These are phyloP conservation scores for Logfia minima DNA, from an alignment of 129 eudicot genomes.

Conservation along the genomic window DNA sequence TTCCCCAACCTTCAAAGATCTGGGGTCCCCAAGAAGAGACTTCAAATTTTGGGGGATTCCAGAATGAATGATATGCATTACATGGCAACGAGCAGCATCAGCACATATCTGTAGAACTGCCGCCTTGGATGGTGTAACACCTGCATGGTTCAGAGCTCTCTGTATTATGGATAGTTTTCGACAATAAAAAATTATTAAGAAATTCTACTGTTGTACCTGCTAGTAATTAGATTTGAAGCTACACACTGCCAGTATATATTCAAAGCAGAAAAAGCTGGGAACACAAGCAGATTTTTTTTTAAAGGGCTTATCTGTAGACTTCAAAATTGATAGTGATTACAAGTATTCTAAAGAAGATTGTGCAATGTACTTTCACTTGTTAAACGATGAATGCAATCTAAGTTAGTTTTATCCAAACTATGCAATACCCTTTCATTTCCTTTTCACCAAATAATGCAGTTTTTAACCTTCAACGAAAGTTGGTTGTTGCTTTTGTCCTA, in stretches of 20 bases:
- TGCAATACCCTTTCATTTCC: no score
- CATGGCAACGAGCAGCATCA: constrained; percentile 54
- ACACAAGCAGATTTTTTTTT: neutral
- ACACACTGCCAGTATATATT: neutral
- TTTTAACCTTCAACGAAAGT: no score
- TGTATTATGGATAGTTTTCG: neutral
- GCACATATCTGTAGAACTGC: constrained; percentile 91
- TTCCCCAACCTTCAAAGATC: constrained; percentile 51
- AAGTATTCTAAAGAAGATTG: neutral
- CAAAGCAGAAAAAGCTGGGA: neutral
- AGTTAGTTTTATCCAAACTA: no score
- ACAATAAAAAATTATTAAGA: neutral
- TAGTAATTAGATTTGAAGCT: neutral
- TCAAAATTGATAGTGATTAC: neutral
- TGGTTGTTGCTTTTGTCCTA: no score
- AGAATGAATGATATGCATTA: constrained; percentile 78
- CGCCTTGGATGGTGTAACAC: constrained; percentile 62
- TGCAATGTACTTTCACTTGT: neutral
- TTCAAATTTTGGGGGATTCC: constrained; percentile 64
- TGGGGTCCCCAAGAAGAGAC: constrained; percentile 66
- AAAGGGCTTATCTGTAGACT: neutral
- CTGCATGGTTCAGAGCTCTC: constrained; percentile 45
- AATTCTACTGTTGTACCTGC: neutral
- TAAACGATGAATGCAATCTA: no score
- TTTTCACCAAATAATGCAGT: no score